These are phyloP conservation scores for Dacryopinax primogenitus DNA, from an alignment of 768 basidiomycete genomes.

Conservation along the genomic window DNA sequence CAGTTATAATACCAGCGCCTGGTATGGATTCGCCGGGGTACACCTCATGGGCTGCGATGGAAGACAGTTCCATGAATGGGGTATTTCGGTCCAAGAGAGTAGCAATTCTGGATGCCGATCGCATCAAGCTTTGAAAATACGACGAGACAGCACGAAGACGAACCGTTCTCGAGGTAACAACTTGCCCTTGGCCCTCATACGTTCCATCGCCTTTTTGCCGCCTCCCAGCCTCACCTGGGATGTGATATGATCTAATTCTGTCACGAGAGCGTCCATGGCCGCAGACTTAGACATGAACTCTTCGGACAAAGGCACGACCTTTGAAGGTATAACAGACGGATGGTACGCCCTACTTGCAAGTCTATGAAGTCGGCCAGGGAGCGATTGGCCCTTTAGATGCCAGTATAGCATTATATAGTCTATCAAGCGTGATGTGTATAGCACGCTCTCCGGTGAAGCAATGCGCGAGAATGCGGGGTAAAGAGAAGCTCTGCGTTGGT, in stretches of 20 bases:
- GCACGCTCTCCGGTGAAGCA: too few relatives aligned
- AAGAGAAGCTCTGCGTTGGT: too few relatives aligned
- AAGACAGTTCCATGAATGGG: constrained; percentile 80
- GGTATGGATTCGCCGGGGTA: constrained; percentile 63
- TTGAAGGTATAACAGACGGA: constrained; percentile 59
- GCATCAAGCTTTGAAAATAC: neutral
- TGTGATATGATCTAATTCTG: constrained; percentile 48
- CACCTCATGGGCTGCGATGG: constrained; percentile 76
- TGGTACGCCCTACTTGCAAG: constrained; percentile 37
- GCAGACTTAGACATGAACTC: constrained; percentile 56
- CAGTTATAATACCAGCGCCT: constrained; percentile 82
- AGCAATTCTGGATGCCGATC: neutral
- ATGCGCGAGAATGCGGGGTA: neutral
- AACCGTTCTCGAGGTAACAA: constrained; percentile 73
- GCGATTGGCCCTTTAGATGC: too few relatives aligned
- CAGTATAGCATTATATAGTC: neutral
- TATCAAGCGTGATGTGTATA: neutral
- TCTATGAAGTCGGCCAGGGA: neutral
- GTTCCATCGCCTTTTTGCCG: constrained; percentile 56
- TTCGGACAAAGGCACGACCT: constrained; percentile 52
- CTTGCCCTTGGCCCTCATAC: constrained; percentile 69
- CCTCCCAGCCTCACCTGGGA: constrained; percentile 55
- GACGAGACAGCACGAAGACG: constrained; percentile 15
- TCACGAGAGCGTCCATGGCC: constrained; percentile 57
- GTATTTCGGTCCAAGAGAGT: constrained; percentile 70